Percentiles rank a stretch among this genome's conserved stretches.
Evolutionary conservation across 805 yeast species (phyloP).

Genomic region (Grigorovia yakushimaensis): DNA sequence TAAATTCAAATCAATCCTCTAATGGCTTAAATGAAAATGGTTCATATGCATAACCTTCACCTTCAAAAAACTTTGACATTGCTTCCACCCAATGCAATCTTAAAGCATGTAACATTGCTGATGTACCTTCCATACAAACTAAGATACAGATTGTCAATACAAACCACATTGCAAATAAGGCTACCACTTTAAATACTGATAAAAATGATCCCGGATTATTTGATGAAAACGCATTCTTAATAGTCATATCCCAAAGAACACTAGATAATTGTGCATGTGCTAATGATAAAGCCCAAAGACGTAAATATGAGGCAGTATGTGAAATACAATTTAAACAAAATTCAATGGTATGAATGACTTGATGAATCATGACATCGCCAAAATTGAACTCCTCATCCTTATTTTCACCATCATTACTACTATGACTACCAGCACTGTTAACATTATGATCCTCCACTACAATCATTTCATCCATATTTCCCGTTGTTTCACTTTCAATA

Average conservation of each 20-base stretch:
- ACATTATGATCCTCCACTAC: constrained; percentile 5
- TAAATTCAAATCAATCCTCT: neutral
- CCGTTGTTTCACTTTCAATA: constrained; percentile 12
- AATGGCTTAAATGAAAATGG: constrained; percentile 62
- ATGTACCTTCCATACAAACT: constrained; percentile 97
- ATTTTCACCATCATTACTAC: constrained; percentile 33
- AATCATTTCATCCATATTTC: constrained; percentile 39
- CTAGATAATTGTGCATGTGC: constrained; percentile 94
- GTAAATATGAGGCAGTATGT: constrained; percentile 94
- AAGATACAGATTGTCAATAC: constrained; percentile 79
- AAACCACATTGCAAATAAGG: constrained; percentile 92
- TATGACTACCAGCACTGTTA: neutral
- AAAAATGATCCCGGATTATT: constrained; percentile 37
- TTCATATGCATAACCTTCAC: constrained; percentile 84
- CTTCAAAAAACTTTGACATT: constrained; percentile 95
- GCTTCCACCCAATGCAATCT: constrained; percentile 99
- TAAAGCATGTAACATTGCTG: constrained; percentile 97
- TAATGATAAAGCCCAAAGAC: constrained; percentile 93
- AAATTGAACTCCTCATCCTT: constrained; percentile 48
- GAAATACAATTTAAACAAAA: constrained; percentile 94
- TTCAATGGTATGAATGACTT: constrained; percentile 94
- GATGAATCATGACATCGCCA: constrained; percentile 94
- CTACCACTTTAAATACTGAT: constrained; percentile 67
- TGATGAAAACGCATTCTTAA: constrained; percentile 61
- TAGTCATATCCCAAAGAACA: constrained; percentile 96